These are phyloP conservation scores for Candida andamanensis DNA, from an alignment of 805 yeast species.

Conservation along the genomic window DNA sequence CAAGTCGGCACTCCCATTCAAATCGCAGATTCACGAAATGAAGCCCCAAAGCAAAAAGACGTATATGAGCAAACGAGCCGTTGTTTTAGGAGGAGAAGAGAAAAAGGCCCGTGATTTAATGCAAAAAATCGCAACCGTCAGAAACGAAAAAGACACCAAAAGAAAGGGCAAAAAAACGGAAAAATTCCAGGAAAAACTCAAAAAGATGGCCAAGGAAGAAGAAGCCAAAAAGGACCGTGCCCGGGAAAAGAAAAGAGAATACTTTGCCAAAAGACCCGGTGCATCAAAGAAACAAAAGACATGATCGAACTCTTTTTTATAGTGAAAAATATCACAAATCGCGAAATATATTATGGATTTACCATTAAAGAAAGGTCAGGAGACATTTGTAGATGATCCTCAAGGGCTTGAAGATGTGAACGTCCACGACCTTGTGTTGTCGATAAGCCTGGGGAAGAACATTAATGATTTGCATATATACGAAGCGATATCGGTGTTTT, in stretches of 20 bases:
- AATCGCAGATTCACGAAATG: slow-evolving; percentile 85
- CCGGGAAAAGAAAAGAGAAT: slow-evolving; percentile 82
- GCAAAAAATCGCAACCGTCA: slow-evolving; percentile 79
- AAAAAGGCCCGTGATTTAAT: slow-evolving; percentile 87
- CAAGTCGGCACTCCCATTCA: slow-evolving; percentile 78
- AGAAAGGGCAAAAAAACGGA: slow-evolving; percentile 67
- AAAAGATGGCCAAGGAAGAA: slow-evolving; percentile 70
- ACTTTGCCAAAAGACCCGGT: slow-evolving; percentile 65
- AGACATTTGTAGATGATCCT: slow-evolving; percentile 41
- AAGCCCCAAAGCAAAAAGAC: slow-evolving; percentile 81
- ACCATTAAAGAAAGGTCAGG: slow-evolving; percentile 32
- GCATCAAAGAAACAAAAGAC: slow-evolving; percentile 27
- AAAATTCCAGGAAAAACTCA: slow-evolving; percentile 68
- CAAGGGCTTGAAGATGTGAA: slow-evolving; percentile 26
- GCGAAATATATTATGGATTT: slow-evolving; percentile 19
- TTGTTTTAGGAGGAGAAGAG: slow-evolving; percentile 86
- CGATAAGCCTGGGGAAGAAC: slow-evolving; percentile 26
- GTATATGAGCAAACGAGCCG: slow-evolving; percentile 86
- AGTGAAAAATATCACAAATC: too few species aligned
- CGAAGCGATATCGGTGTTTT: slow-evolving; percentile 30
- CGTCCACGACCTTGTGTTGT: slow-evolving; percentile 30
- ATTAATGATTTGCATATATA: slow-evolving; percentile 29
- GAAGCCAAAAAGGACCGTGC: slow-evolving; percentile 70
- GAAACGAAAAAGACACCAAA: slow-evolving; percentile 80
- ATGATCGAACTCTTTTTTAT: slow-evolving; percentile 8